Conservation (phyloP, 176 grass and related monocot genomes). For the Eleusine indica region DNA sequence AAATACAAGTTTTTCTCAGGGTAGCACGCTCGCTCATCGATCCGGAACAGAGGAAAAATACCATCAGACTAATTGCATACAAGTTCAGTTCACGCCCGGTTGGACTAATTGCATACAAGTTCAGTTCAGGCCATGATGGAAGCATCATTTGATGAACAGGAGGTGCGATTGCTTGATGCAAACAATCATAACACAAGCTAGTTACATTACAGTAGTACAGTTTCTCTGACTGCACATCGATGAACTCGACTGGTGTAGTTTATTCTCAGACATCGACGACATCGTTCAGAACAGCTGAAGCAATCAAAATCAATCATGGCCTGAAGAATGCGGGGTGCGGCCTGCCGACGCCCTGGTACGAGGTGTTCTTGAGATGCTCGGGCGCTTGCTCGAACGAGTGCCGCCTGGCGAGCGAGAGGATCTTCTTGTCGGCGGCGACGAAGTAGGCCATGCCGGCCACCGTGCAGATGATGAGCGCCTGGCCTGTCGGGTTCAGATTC, state of each 20-base stretch:
- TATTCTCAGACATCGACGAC: background rate
- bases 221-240: background rate
- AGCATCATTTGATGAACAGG: too few species aligned
- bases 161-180: background rate
- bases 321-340: slow-evolving; percentile 30
- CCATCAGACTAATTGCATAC: too few species aligned
- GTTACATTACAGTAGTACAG: background rate
- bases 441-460: slow-evolving; percentile 75
- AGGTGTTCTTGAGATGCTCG: slow-evolving; percentile 45
- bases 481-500: slow-evolving; percentile 68
- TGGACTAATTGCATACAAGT: too few species aligned
- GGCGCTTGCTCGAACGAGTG: slow-evolving; percentile 61
- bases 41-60: too few species aligned
- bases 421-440: slow-evolving; percentile 65
- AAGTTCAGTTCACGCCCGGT: too few species aligned
- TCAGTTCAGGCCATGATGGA: too few species aligned
- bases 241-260: background rate
- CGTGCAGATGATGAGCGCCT: slow-evolving; percentile 71
- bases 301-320: background rate
- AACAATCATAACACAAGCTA: background rate
- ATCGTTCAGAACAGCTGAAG: background rate
- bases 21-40: too few species aligned
- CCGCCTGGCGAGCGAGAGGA: slow-evolving; percentile 57
- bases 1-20: too few species aligned
- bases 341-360: background rate